Evolutionary conservation across 371 early-diverging fungal species (phyloP), one percentile per base, ranked within the genome.

Genomic region (Apophysomyces variabilis): DNA sequence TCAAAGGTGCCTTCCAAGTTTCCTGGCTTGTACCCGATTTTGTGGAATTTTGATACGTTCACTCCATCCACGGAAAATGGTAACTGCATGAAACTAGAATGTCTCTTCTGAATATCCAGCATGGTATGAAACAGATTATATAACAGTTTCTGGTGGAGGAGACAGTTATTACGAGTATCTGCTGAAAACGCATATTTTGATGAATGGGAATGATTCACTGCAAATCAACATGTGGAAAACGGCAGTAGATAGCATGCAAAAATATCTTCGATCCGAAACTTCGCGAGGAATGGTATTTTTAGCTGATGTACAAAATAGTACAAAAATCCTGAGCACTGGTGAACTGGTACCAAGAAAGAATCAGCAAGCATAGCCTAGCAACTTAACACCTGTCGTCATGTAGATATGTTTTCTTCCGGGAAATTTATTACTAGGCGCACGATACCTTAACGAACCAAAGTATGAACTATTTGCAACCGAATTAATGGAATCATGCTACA

Each of bases 131-230:
- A 18, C 63, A 75, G 73, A 67, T 66, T 71, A 75, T 44, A 60
- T 91, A 68, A 83, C 85, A 35, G 80, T 80, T 32, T 85, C 85
- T 21, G 81, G 82, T 7, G 85, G 87, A 4, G 92, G 93, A 0
- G 97, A 98, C 70, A 93, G 93, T 65, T 98, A 93, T 73, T 98
- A 97, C 75, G 90, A 93, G 74, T 93, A 92, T 66, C 72, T 91
- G 57, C 74, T 92, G 18, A 92, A 93, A 69, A 81, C 89, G 35
- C 87, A 87, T 78, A 70, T 92, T 8, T 45, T 85, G 32, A 68
- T 86, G 73, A 74, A 78, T 64, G 87, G 79, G 60, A 66, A 83
- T 18, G 77, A 81, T 67, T 78, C 83, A 57, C 70, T 79, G 43
- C 76, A 75, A 63, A 57, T 69, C 21, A 78, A 65, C 67, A 79